Evolutionary conservation across 306 rosid species (phyloP), one percentile per base, ranked within the genome.

Genomic region (Vigna hirtella): DNA sequence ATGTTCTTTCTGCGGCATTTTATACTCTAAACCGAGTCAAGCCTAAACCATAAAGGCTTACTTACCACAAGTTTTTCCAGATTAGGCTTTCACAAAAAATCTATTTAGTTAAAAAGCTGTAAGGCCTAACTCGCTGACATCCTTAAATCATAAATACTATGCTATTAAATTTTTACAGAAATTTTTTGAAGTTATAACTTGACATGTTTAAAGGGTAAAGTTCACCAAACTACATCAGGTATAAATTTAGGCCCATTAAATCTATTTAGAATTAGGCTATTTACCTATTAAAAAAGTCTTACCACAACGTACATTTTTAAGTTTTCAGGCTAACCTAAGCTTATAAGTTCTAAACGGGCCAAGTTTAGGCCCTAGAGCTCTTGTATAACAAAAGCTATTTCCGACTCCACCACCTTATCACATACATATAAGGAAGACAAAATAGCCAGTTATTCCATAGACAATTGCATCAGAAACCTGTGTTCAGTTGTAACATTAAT

Each of bases 351-450:
- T 53, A 58, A 26, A 59, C 14, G 38, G 42, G 15, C 16, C 11
- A 63, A 12, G 24, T 12, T 61, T 14, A 28, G n/a, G 10, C 24
- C 16, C 14, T 36, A 36, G 10, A 64, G 17, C 47, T 36, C 40
- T 59, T 2, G 24, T 8, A 26, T 9, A 36, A 6, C 50, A 8
- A 2, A 65, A 40, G 51, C 51, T 10, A 40, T 5, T 65, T 65
- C 26, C 48, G 18, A 9, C n/a, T 49, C 51, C 5, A 5, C 51
- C 49, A 13, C 26, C 1, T 17, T n/a, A 43, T 48, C 59, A 71
- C 61, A 72, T 32, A 51, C 73, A 79, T 56, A 73, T 32, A n/a
- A n/a, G 78, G 53, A 57, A 76, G 47, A 85, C 62, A 82, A 59
- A 80, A 74, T 9, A 18, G 58, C 43, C 7, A 36, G n/a, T 32